A percentile compares a stretch with the other conserved stretches of the same genome.
phyloP scores from a whole-genome alignment of 73 alveolate species.

The Tetrahymena borealis region DNA sequence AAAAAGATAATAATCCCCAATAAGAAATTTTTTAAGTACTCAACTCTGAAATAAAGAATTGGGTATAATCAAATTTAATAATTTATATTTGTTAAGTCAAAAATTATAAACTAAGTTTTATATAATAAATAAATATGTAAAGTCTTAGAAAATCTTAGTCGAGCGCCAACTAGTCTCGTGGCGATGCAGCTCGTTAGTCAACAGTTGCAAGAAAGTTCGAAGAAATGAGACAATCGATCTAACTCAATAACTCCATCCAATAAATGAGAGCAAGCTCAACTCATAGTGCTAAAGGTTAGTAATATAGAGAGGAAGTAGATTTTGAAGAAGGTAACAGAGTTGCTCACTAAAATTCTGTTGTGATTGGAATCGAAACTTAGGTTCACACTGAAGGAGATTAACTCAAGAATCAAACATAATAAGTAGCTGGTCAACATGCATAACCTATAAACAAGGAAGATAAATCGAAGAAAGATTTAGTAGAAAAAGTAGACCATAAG shows the following conservation, averaged over 20 bases:
- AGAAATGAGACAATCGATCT: background rate
- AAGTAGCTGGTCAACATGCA: no score
- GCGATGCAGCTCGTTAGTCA: background rate
- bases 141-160: no score
- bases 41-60: no score
- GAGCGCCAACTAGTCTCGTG: no score
- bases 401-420: background rate
- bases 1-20: no score
- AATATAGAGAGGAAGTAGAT: no score
- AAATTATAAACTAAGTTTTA: no score
- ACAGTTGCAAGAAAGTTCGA: background rate
- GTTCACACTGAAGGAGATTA: background rate
- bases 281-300: background rate
- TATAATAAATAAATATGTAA: no score
- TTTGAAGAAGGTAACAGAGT: background rate
- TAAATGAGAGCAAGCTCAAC: background rate
- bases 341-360: background rate
- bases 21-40: no score
- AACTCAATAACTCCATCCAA: background rate
- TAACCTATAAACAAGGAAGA: background rate
- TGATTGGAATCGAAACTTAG: background rate
- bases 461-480: background rate
- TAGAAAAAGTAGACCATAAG: slow-evolving; percentile 46
- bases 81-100: no score
- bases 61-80: no score